Percentiles rank a stretch among this genome's conserved stretches.
These are phyloP conservation scores for Sechiopsis laciniata DNA, from an alignment of 306 rosid genomes.

Conservation along the genomic window DNA sequence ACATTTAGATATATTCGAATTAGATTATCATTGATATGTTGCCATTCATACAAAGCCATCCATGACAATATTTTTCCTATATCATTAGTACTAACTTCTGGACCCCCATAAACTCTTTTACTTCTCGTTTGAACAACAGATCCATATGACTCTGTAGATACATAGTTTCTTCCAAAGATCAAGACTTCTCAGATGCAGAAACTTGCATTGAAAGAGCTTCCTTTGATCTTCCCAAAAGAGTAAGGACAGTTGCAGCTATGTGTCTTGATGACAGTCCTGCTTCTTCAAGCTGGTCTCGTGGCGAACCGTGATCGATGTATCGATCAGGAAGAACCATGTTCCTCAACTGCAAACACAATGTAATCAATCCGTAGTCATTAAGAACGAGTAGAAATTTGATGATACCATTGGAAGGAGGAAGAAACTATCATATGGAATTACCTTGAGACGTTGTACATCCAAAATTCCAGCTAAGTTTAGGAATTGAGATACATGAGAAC, in stretches of 20 bases:
- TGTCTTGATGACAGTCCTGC: constrained; percentile 76
- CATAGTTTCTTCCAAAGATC: not conserved
- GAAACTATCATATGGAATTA: constrained; percentile 13
- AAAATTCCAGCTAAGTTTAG: constrained; percentile 67
- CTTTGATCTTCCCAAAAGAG: constrained; percentile 63
- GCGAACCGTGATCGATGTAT: constrained; percentile 84
- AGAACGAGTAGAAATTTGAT: not conserved
- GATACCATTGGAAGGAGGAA: not conserved
- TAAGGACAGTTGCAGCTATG: constrained; percentile 60
- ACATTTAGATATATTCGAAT: not conserved
- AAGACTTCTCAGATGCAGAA: not conserved
- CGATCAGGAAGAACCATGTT: constrained; percentile 88
- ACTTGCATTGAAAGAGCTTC: constrained; percentile 43
- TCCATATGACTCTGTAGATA: not conserved
- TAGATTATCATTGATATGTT: not conserved
- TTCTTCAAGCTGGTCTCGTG: constrained; percentile 55
- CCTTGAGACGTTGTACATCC: constrained; percentile 71
- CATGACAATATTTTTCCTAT: not conserved
- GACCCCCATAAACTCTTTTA: not conserved
- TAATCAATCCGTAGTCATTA: not conserved
- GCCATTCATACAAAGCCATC: not conserved
- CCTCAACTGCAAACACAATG: constrained; percentile 51
- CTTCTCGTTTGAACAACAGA: not conserved
- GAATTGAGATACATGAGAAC: constrained; percentile 81
- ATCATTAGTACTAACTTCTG: not conserved